Percentiles rank a stretch among this genome's conserved stretches.
phyloP scores from a whole-genome alignment of 1,284 basidiomycete species.

The Veloporphyrellus conicus region DNA sequence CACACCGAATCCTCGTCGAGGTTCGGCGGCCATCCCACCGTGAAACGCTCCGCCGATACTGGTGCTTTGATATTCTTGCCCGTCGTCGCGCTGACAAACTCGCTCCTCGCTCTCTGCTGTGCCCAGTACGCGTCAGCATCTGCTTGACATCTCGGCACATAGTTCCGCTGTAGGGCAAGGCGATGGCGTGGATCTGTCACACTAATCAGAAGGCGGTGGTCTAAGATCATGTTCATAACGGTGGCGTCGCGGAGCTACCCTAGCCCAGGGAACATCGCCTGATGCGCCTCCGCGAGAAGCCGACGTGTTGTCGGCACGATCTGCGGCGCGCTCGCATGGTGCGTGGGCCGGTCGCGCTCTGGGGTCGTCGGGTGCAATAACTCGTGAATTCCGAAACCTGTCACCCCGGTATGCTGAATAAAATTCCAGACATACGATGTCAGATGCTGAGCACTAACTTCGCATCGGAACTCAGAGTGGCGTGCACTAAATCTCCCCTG shows the following conservation, averaged over 20 bases:
- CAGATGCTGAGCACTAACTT: slow-evolving; percentile 9
- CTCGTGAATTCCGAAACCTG: slow-evolving; percentile 1
- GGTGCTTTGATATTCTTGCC: slow-evolving; percentile 20
- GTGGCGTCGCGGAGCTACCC: slow-evolving; percentile 26
- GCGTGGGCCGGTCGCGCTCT: neutral
- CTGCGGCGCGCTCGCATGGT: neutral
- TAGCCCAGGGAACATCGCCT: slow-evolving; percentile 24
- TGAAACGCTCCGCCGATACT: slow-evolving; percentile 47
- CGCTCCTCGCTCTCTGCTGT: slow-evolving; percentile 26
- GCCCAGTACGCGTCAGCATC: slow-evolving; percentile 39
- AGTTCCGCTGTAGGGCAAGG: slow-evolving; percentile 20
- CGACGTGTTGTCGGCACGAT: slow-evolving; percentile 10
- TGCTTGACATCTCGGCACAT: slow-evolving; percentile 25
- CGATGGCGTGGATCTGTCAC: slow-evolving; percentile 5
- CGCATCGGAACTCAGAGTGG: neutral
- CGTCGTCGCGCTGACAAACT: slow-evolving; percentile 27
- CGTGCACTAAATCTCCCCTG: slow-evolving; percentile 6
- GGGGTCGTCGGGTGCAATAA: neutral
- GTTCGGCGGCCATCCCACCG: slow-evolving; percentile 36
- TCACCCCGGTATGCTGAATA: slow-evolving; percentile 10
- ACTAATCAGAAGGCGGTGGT: slow-evolving; percentile 23
- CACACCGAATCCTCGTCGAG: slow-evolving; percentile 29
- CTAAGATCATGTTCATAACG: slow-evolving; percentile 41
- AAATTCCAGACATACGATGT: neutral
- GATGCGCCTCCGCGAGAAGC: slow-evolving; percentile 29